Percentiles rank a stretch among this genome's conserved stretches.
Evolutionary conservation across 768 basidiomycete species (phyloP).

Genomic region (Trametopsis cervina): DNA sequence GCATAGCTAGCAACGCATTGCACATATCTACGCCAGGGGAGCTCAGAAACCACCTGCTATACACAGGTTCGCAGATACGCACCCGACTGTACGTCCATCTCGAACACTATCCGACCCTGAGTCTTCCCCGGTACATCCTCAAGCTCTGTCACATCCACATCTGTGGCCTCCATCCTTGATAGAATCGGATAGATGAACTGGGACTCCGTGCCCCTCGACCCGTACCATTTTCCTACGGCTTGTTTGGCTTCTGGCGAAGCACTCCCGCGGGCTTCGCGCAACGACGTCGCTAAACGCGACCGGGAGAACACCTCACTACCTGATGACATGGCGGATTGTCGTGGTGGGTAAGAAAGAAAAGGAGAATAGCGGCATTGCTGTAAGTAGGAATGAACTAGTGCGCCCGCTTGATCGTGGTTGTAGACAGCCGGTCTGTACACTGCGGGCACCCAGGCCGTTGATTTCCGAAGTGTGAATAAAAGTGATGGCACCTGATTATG

Average conservation of each 20-base stretch:
- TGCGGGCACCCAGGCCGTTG: too few relatives aligned
- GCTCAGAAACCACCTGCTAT: neutral
- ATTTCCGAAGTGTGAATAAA: too few relatives aligned
- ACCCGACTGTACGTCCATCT: slow-evolving; percentile 23
- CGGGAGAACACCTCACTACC: too few relatives aligned
- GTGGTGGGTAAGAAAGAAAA: too few relatives aligned
- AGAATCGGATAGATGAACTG: neutral
- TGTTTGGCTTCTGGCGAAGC: neutral
- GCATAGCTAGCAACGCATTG: slow-evolving; percentile 17
- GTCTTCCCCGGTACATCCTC: slow-evolving; percentile 24
- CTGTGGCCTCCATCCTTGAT: slow-evolving; percentile 4
- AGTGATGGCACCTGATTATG: too few relatives aligned
- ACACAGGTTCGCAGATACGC: slow-evolving; percentile 1
- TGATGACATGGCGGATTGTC: too few relatives aligned
- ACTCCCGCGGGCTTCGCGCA: neutral
- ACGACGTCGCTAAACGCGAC: neutral
- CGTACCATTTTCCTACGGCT: neutral
- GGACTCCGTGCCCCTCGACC: neutral
- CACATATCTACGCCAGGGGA: slow-evolving; percentile 18
- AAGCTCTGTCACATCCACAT: slow-evolving; percentile 11
- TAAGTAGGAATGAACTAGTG: too few relatives aligned
- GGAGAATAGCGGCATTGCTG: too few relatives aligned
- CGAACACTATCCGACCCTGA: slow-evolving; percentile 25
- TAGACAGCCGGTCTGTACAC: too few relatives aligned
- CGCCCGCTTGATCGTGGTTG: too few relatives aligned